Percentiles rank a stretch among this genome's conserved stretches.
Conservation (phyloP, 1,284 basidiomycete species). For the Cryptococcus jaspeensis region DNA sequence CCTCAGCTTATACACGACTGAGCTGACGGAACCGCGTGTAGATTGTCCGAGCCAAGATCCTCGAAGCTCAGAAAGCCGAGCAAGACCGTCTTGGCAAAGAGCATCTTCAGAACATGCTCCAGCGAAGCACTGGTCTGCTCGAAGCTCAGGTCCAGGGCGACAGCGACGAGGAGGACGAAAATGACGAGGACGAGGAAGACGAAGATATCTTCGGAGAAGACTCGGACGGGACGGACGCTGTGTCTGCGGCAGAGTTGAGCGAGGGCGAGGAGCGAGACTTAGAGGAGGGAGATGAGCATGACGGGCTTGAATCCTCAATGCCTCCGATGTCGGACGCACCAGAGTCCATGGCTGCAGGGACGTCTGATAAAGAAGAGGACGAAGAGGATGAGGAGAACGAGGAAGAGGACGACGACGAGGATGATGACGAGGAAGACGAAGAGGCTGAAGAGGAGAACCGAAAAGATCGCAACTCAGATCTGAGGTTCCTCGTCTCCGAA, state of each 20-base stretch:
- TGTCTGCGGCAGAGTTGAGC: constrained; percentile 38
- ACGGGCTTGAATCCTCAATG: constrained; percentile 11
- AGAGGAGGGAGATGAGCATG: constrained; percentile 31
- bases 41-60: constrained; percentile 69
- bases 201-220: not conserved
- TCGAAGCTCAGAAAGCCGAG: constrained; percentile 60
- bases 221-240: constrained; percentile 33
- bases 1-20: not conserved
- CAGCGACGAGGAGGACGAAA: constrained; percentile 37
- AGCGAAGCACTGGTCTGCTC: constrained; percentile 83
- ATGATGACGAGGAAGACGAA: constrained; percentile 26
- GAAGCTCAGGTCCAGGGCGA: constrained; percentile 74
- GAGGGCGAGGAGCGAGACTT: constrained; percentile 32
- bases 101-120: constrained; percentile 85
- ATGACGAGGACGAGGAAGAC: constrained; percentile 30
- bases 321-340: not conserved
- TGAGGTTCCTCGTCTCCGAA: constrained; percentile 25
- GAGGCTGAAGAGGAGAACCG: constrained; percentile 20
- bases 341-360: not conserved
- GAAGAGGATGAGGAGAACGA: constrained; percentile 12
- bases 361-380: constrained; percentile 31
- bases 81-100: constrained; percentile 69
- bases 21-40: not conserved
- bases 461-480: constrained; percentile 20
- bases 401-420: constrained; percentile 12